Percentiles rank a stretch among this genome's conserved stretches.
These are phyloP conservation scores for Oryza glumipatula DNA, from an alignment of 176 grass and related monocot genomes.

Conservation along the genomic window DNA sequence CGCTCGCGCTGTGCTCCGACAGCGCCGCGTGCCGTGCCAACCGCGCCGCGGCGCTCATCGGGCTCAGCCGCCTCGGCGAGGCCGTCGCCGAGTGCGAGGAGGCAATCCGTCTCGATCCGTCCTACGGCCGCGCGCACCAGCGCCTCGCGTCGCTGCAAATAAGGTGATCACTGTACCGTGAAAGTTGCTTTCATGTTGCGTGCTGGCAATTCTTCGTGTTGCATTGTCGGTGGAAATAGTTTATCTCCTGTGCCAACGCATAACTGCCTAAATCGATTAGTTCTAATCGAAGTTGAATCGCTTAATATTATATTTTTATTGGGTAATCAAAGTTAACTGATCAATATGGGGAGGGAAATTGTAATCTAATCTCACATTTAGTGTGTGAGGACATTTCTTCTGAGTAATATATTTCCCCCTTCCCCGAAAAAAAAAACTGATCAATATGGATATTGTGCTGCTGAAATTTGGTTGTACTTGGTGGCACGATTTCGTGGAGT, in stretches of 20 bases:
- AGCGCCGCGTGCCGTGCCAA: constrained; percentile 58
- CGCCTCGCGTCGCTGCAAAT: constrained; percentile 50
- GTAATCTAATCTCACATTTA: too few species aligned
- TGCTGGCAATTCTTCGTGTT: constrained; percentile 4
- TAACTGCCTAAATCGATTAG: background rate
- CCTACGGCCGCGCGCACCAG: constrained; percentile 48
- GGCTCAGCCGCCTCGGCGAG: constrained; percentile 50
- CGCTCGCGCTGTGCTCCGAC: constrained; percentile 47
- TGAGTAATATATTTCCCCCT: too few species aligned
- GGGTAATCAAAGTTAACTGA: background rate
- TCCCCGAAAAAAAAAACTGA: background rate
- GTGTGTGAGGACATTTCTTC: too few species aligned
- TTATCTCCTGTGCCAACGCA: background rate
- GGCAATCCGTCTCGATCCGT: constrained; percentile 52
- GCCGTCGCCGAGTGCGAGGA: constrained; percentile 61
- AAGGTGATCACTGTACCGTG: constrained; percentile 37
- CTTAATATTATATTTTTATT: background rate
- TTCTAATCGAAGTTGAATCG: background rate
- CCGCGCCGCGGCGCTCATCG: constrained; percentile 62
- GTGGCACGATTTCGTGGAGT: background rate
- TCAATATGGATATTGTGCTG: background rate
- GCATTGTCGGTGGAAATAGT: constrained; percentile 14
- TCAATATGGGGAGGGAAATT: too few species aligned
- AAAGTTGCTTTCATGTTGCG: background rate
- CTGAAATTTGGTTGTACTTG: background rate